Conservation (phyloP, 2,329 filamentous ascomycete species). For the Xylaria sp. region DNA sequence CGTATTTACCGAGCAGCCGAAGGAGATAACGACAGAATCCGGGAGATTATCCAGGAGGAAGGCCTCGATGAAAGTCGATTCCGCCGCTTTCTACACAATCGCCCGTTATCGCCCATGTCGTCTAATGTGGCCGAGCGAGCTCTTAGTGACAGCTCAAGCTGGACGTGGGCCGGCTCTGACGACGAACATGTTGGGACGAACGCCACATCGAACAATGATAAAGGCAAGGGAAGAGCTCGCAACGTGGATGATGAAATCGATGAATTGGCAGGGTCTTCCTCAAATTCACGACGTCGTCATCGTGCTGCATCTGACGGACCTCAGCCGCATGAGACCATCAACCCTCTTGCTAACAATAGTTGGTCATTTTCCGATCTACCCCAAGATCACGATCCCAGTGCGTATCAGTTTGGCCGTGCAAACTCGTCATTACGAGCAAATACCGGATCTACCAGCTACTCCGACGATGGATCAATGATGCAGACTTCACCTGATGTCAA, state of each 20-base stretch:
- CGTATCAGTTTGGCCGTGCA: neutral
- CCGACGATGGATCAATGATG: neutral
- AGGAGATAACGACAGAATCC: slow-evolving; percentile 53
- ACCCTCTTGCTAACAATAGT: slow-evolving; percentile 54
- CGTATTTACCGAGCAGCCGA: slow-evolving; percentile 55
- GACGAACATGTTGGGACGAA: slow-evolving; percentile 19
- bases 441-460: neutral
- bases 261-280: slow-evolving; percentile 8
- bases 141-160: slow-evolving; percentile 27
- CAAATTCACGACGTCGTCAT: slow-evolving; percentile 42
- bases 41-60: slow-evolving; percentile 58
- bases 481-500: slow-evolving; percentile 1
- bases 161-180: slow-evolving; percentile 28
- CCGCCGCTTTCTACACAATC: slow-evolving; percentile 25
- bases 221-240: slow-evolving; percentile 23
- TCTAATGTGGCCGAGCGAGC: slow-evolving; percentile 21
- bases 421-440: neutral
- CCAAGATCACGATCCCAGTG: neutral
- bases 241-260: neutral
- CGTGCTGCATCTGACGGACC: slow-evolving; percentile 56
- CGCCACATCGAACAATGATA: slow-evolving; percentile 4
- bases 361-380: slow-evolving; percentile 48
- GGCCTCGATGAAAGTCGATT: slow-evolving; percentile 51
- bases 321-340: slow-evolving; percentile 38
- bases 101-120: slow-evolving; percentile 15